Evolutionary conservation across 257 asterid genomes (phyloP), one percentile per base, ranked within the genome.

Genomic region (Asclepias syriaca): DNA sequence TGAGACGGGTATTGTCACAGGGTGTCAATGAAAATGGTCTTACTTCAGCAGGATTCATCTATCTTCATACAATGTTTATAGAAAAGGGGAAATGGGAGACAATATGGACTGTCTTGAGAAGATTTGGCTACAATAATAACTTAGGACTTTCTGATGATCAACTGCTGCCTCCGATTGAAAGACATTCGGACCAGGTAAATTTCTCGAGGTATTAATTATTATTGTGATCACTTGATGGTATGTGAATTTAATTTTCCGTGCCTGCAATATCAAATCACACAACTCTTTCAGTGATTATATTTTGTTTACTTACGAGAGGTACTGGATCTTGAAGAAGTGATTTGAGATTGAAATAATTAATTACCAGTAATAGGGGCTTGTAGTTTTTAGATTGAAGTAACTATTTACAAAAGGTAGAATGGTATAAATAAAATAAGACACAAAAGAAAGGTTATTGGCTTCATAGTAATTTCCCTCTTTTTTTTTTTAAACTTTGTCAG

Each of bases 81-180:
- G 97, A 88, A 85, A 92, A 90, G 81, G 97, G 98, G 75, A 90
- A 96, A 57, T 69, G 90, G 82, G 98, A 92, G 87, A 95, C 98
- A 70, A 92, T 97, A 27, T 95, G 99, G 99, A 87, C 97, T 37
- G 98, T 92, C 75, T 87, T 95, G 34, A 83, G 99, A 82, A 92
- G 92, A 81, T 95, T 92, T 73, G 99, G 99, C 45, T 95, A 95
- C 79, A 90, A 92, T 80, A 87, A 95, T 78, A 98, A 95, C 66
- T 85, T 95, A 78, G 87, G 92, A 83, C 92, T 95, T 65, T 82
- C 84, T 74, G 97, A 92, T 77, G 96, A 92, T 81, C 91, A 80
- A 81, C 86, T 95, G 74, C 96, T 95, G 59, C 89, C 94, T 68
- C 92, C 96, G 66, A 37, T 88, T 67, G 92, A 87, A 83, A 90